Evolutionary conservation across 768 basidiomycete genomes (phyloP).

Genomic region (Leccinum broughii): DNA sequence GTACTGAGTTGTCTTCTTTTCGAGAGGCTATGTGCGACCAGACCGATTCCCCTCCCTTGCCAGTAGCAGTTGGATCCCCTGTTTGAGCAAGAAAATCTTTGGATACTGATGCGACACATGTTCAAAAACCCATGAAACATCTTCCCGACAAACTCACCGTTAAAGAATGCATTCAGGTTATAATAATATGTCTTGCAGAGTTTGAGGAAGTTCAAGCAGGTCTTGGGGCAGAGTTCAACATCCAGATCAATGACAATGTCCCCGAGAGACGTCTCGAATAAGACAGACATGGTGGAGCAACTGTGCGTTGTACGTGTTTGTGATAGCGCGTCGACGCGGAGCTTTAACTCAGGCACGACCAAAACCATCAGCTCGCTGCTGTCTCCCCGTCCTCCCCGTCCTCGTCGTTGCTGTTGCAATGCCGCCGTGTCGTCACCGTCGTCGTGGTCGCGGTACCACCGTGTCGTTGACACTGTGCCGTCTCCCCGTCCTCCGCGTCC

Average conservation of each 20-base stretch:
- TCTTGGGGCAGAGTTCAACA: constrained; percentile 85
- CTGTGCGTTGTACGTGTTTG: neutral
- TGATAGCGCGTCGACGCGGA: neutral
- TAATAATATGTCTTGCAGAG: constrained; percentile 97
- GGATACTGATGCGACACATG: constrained; percentile 57
- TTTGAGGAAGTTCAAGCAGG: constrained; percentile 95
- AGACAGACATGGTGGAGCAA: constrained; percentile 72
- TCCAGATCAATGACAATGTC: constrained; percentile 97
- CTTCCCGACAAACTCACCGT: constrained; percentile 59
- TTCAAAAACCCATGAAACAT: constrained; percentile 4
- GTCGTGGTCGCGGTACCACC: no score
- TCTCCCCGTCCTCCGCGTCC: no score
- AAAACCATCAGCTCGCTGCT: no score
- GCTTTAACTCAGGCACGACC: neutral
- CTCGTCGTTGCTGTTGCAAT: no score
- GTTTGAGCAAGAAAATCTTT: constrained; percentile 96
- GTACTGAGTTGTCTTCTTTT: constrained; percentile 31
- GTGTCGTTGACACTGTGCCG: no score
- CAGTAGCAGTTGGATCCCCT: constrained; percentile 95
- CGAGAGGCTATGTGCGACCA: constrained; percentile 72
- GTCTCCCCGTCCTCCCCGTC: no score
- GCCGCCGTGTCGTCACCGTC: no score
- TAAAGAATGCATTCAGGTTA: constrained; percentile 97
- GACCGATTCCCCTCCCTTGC: constrained; percentile 89
- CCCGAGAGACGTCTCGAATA: constrained; percentile 95